Base-by-base conservation (phyloP, 139 green algal genomes). In the Yamagishiella unicocca region DNA sequence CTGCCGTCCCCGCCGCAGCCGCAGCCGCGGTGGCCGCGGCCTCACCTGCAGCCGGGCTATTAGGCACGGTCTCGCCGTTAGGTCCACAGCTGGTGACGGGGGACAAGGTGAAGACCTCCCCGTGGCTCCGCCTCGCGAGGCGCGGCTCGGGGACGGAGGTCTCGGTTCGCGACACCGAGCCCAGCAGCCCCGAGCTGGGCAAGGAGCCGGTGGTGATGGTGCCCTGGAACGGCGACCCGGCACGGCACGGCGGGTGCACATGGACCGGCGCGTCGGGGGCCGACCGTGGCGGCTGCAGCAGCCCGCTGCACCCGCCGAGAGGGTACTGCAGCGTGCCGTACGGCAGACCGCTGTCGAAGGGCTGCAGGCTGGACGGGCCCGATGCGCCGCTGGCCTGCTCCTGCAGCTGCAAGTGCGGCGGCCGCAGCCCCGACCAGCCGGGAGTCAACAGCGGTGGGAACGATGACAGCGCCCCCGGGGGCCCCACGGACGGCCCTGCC, bases 221-320 rank as follows among this genome's bases (percentile, higher is more conserved):
- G 37, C 29, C 76, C 37, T 72, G 76, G 50, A 62, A 83, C 9
- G 76, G 76, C 38, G 76, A 83, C 25, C 45, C 37, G 25, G 54
- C 35, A 6, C 76, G 25, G 21, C 22, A 24, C 31, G 76, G 53
- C 22, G 33, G 17, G 33, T 71, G 53, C 33, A 83, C 37, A 24
- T 83, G 76, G 9, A 83, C 76, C 10, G 76, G 76, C 54, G 76
- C 76, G 54, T 83, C 76, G 33, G 76, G 76, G 22, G 72, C 24
- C 10, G 14, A 1, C 45, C 72, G 72, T 1, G 40, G 72, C 72
- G 43, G 43, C 72, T 22, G 43, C 72, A 24, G 27, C 25, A 45
- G 42, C 40, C 58, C 58, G n/a, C 58, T 24, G 58, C 19, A 27
- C 22, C 19, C 58, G n/a, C 19, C 58, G 19, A n/a, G 14, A 6